Conservation (phyloP, 1,139 yeast genomes). For the Yamadazyma buinensis region DNA sequence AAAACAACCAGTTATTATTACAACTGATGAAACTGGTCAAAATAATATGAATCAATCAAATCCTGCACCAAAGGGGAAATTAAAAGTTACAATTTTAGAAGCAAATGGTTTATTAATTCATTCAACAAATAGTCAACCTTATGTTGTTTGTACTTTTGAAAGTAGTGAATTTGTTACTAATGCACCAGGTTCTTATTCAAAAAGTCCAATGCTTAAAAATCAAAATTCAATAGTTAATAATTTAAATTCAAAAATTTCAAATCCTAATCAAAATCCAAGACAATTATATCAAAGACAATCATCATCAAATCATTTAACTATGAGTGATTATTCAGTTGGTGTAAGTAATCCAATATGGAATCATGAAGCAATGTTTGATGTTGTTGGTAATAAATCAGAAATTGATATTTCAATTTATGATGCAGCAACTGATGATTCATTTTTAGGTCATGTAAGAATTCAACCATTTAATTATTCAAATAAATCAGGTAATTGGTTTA, state of each 20-base stretch:
- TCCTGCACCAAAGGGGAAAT: conserved; percentile 66
- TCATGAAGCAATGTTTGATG: conserved; percentile 90
- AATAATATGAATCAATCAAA: conserved; percentile 21
- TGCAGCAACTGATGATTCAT: conserved; percentile 73
- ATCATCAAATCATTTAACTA: conserved; percentile 56
- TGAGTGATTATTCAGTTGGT: conserved; percentile 17
- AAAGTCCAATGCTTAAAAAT: conserved; percentile 21
- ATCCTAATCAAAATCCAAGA: conserved; percentile 2
- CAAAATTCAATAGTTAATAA: not conserved
- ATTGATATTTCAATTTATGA: conserved; percentile 88
- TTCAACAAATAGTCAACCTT: conserved; percentile 57
- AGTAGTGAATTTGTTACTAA: conserved; percentile 86
- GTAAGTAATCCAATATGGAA: conserved; percentile 75
- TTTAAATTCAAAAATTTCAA: not conserved
- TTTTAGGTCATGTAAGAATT: conserved; percentile 79
- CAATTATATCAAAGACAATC: conserved; percentile 55
- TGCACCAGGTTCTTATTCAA: conserved; percentile 66
- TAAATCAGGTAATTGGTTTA: conserved; percentile 62
- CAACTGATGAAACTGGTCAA: conserved; percentile 46
- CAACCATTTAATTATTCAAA: conserved; percentile 52
- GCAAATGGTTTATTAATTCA: conserved; percentile 64
- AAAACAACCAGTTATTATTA: conserved; percentile 34
- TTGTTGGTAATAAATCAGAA: conserved; percentile 76
- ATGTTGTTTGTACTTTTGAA: conserved; percentile 91
- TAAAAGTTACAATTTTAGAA: conserved; percentile 75